Base-by-base conservation (phyloP, 1,284 basidiomycete genomes). In the Leucoagaricus sp. region DNA sequence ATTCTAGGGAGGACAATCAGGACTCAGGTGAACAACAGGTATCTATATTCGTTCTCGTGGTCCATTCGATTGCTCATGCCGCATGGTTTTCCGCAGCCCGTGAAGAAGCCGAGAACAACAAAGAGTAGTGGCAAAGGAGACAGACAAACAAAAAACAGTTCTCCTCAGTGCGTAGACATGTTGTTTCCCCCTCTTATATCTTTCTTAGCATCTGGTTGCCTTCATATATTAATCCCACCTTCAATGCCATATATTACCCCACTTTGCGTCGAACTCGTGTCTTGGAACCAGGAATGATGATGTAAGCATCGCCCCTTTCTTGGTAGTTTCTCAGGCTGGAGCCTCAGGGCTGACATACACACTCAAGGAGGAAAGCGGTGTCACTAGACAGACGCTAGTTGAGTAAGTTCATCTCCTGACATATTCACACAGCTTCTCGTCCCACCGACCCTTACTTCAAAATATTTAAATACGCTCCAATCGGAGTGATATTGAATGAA, bases 401-500 rank as follows among this genome's bases (percentile, higher is more conserved):
- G 28, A 53, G 46, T 49, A 51, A 48, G 57, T 29, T 13, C 28
- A 46, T 49, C 53, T 38, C 29, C 23, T 34, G 23, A 36, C 55
- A 44, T 59, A 51, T 47, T 50, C 42, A 51, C 53, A 57, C 53
- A 46, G 48, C 19, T 48, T 33, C n/a, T 42, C 29, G 49, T 31
- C 36, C 28, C 48, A 46, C 44, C 38, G 28, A 36, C 53, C 49
- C 45, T 33, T 49, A 34, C 17, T 40, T 23, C 13, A 49, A 38
- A 52, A 28, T n/a, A 25, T 21, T 33, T 44, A 38, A 34, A 38
- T 53, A 21, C 44, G 61, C 47, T 49, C 49, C 45, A 21, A 44
- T 41, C 53, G 52, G 42, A 48, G 45, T 44, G 33, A 59, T 61
- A 59, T 63, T 66, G 65, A 61, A 65, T 68, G 67, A 62, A 57